phyloP scores from a whole-genome alignment of 805 yeast genomes.

The Ogataea degrootiae region DNA sequence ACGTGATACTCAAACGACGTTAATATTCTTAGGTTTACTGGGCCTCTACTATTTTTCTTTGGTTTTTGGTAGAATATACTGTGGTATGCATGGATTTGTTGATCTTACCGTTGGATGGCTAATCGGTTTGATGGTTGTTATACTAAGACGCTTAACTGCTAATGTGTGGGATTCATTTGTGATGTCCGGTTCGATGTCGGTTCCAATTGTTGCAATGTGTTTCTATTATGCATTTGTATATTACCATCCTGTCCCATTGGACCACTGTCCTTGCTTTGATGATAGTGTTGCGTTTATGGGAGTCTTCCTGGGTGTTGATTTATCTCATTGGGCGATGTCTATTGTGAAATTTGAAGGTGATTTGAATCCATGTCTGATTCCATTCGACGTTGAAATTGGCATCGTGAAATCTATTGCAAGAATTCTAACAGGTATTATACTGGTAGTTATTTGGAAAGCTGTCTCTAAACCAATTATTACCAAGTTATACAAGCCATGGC shows the following conservation, averaged over 20 bases:
- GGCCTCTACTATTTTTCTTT: constrained; percentile 56
- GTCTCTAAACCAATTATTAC: constrained; percentile 64
- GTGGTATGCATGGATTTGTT: constrained; percentile 95
- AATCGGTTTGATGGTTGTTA: constrained; percentile 53
- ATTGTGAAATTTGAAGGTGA: constrained; percentile 10
- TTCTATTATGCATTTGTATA: constrained; percentile 51
- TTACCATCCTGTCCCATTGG: constrained; percentile 78
- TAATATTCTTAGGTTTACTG: constrained; percentile 17
- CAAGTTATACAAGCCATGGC: constrained; percentile 54
- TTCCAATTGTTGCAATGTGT: constrained; percentile 36
- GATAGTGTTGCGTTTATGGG: constrained; percentile 93
- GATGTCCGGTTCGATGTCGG: constrained; percentile 19
- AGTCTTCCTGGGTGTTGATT: constrained; percentile 73
- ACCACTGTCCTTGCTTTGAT: constrained; percentile 93
- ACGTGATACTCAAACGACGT: constrained; percentile 2
- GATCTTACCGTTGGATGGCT: constrained; percentile 66
- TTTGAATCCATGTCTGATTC: constrained; percentile 30
- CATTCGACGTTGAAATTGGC: constrained; percentile 42
- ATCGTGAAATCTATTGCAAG: constrained; percentile 39
- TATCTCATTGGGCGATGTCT: constrained; percentile 50
- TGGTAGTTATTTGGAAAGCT: constrained; percentile 71
- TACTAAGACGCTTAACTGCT: constrained; percentile 40
- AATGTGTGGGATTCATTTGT: constrained; percentile 43
- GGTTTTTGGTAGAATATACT: constrained; percentile 78
- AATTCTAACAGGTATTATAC: constrained; percentile 53